Evolutionary conservation across 2,329 filamentous ascomycete species (phyloP).

Genomic region (Colletotrichum noveboracense): DNA sequence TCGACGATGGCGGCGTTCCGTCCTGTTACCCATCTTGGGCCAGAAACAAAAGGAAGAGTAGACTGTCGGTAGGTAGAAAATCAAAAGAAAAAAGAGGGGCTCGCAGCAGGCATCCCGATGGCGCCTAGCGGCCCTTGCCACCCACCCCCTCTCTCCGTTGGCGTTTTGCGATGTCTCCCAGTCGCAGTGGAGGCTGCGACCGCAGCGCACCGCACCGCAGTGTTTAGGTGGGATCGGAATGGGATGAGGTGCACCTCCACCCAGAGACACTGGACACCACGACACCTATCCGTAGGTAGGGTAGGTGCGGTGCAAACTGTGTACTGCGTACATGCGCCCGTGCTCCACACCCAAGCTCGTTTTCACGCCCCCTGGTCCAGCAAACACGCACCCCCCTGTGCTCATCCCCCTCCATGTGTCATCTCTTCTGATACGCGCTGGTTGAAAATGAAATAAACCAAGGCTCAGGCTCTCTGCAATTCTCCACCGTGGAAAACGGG

Average conservation of each 20-base stretch:
- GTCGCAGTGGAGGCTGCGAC: no score
- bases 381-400: background rate
- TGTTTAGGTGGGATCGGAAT: no score
- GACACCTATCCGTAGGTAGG: no score
- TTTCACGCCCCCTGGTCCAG: background rate
- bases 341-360: background rate
- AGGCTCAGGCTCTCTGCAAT: slow-evolving; percentile 35
- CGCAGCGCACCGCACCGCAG: no score
- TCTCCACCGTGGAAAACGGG: slow-evolving; percentile 42
- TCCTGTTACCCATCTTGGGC: background rate
- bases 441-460: slow-evolving; percentile 48
- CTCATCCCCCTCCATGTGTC: slow-evolving; percentile 19
- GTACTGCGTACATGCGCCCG: no score
- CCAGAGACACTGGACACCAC: no score
- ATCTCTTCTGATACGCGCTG: slow-evolving; percentile 51
- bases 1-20: background rate
- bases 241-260: no score
- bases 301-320: no score
- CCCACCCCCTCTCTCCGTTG: background rate
- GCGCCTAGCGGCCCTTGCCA: background rate
- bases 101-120: no score
- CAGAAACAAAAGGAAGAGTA: background rate
- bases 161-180: no score
- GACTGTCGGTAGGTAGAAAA: background rate
- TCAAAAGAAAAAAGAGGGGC: background rate